Evolutionary conservation across 805 yeast genomes (phyloP).

Genomic region (Candida stauntonica): DNA sequence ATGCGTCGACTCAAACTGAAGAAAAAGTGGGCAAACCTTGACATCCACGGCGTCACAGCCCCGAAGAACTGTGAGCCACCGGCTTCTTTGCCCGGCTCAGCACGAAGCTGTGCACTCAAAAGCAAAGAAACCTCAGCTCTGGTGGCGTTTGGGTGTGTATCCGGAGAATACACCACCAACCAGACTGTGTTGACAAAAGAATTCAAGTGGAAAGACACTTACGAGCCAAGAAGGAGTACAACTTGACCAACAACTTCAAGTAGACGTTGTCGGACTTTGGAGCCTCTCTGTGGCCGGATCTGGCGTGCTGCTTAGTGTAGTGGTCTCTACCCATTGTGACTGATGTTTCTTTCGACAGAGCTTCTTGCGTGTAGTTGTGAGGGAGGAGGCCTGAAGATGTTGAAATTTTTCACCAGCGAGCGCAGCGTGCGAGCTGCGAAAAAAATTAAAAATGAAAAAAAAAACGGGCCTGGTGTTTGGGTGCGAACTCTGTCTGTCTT

Average conservation of each 20-base stretch:
- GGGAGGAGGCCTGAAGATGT: background rate
- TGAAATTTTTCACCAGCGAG: constrained; percentile 9
- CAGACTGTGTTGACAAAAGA: too few species aligned
- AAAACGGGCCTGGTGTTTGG: background rate
- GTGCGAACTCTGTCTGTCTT: background rate
- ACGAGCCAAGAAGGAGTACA: constrained; percentile 99
- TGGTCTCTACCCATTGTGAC: constrained; percentile 93
- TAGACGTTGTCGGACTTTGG: constrained; percentile 99
- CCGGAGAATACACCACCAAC: too few species aligned
- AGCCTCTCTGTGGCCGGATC: constrained; percentile 95
- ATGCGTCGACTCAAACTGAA: constrained; percentile 7
- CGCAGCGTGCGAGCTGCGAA: background rate
- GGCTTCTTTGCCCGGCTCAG: too few species aligned
- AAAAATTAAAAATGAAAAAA: background rate
- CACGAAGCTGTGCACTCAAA: background rate
- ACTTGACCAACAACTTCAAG: constrained; percentile 96
- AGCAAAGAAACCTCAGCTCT: background rate
- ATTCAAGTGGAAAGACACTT: constrained; percentile 56
- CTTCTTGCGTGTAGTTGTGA: background rate
- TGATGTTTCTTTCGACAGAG: constrained; percentile 11
- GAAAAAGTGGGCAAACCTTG: background rate
- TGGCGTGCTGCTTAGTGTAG: constrained; percentile 92
- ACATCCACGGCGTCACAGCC: too few species aligned
- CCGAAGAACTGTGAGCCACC: too few species aligned
- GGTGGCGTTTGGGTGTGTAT: background rate